Evolutionary conservation across 2,329 filamentous ascomycete species (phyloP).

Genomic region (Alternaria sp.): DNA sequence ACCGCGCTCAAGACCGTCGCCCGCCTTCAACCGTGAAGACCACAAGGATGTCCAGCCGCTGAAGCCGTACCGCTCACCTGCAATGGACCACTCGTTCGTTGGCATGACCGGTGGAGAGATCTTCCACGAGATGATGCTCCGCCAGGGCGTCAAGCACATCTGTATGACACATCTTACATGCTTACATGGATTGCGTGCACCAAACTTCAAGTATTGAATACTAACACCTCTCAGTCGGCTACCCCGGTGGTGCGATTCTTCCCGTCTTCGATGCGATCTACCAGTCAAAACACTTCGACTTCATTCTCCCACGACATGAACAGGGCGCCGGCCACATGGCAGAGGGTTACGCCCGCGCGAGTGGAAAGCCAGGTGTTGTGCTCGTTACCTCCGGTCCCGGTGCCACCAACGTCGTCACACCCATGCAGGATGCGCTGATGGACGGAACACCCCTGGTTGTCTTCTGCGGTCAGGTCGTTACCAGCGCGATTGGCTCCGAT

Average conservation of each 20-base stretch:
- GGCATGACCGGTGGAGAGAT: constrained; percentile 95
- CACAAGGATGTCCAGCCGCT: constrained; percentile 53
- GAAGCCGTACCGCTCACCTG: constrained; percentile 54
- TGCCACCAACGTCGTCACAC: constrained; percentile 94
- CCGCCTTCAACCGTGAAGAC: constrained; percentile 59
- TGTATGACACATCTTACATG: constrained; percentile 67
- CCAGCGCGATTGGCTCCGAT: constrained; percentile 88
- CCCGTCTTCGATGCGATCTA: constrained; percentile 99
- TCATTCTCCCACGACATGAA: constrained; percentile 93
- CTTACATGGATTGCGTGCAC: background rate
- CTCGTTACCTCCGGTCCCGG: constrained; percentile 96
- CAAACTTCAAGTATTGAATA: constrained; percentile 13
- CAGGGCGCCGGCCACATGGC: constrained; percentile 99
- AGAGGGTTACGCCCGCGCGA: constrained; percentile 92
- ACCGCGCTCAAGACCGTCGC: constrained; percentile 48
- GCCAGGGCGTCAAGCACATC: constrained; percentile 89
- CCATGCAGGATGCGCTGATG: constrained; percentile 93
- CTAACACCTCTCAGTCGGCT: constrained; percentile 58
- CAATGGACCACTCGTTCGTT: constrained; percentile 73
- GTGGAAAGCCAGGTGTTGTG: constrained; percentile 92
- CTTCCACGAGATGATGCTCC: constrained; percentile 99
- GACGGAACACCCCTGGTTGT: constrained; percentile 97
- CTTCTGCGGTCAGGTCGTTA: constrained; percentile 91
- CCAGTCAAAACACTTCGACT: constrained; percentile 96
- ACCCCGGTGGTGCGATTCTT: constrained; percentile 94